Evolutionary conservation across 768 basidiomycete species (phyloP), one percentile per base, ranked within the genome.

Genomic region (Termitomyces bulborhizus): DNA sequence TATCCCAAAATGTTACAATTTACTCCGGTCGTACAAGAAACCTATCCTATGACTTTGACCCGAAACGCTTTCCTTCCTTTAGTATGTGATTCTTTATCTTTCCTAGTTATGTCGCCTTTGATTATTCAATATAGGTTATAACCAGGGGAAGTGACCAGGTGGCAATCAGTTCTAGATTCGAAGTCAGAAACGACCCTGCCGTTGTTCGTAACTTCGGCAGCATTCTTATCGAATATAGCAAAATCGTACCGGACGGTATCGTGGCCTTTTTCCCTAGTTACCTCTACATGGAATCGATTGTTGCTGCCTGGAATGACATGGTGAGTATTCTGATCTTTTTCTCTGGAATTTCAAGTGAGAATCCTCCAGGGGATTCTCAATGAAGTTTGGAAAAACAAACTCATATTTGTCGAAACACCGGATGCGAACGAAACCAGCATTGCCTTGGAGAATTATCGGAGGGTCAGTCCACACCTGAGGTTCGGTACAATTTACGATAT

Each of bases 241-340:
- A 95, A 68, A 93, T 91, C 52, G 95, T 99, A 1, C 97, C 97
- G 7, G 97, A 99, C 70, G 97, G 97, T 12, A 90, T 99, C 58
- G 97, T 98, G 18, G 95, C 94, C 4, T 99, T 99, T 79, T 99
- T 99, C 72, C 97, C 97, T 18, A 93, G 91, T 71, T 99, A 99
- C 73, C 83, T 99, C 13, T 99, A 99, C 70, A 99, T 99, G 97
- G 97, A 99, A 71, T 94, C 92, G 24, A 99, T 99, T 56, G 97
- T 98, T 11, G 93, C 94, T 2, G 97, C 97, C n/a, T 99, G 97
- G 97, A 98, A 98, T 66, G 97, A 99, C 69, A 99, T 99, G 97
- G 97, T 95, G 68, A 51, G 87, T 73, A 45, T 15, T 8, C 29
- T 45, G 15, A 1, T n/a, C 4, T 4, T 21, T 18, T 31, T 27